phyloP scores from a whole-genome alignment of 208 protist species.

The Wallacemonas collosoma region DNA sequence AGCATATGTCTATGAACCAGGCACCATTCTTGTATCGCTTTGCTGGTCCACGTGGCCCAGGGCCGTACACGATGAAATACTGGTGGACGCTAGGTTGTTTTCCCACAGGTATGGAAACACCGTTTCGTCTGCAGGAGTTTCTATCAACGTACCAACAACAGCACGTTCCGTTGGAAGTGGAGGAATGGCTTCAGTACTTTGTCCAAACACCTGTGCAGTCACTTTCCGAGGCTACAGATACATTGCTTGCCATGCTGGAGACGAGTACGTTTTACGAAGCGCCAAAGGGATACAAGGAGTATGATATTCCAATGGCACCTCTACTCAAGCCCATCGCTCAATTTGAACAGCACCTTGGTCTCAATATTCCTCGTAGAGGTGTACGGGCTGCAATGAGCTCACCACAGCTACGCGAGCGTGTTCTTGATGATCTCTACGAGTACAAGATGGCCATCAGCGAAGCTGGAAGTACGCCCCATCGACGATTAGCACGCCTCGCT shows the following conservation, averaged over 20 bases:
- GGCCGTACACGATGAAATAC: constrained; percentile 91
- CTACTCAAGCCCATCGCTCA: constrained; percentile 46
- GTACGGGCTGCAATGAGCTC: constrained; percentile 51
- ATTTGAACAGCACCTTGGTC: constrained; percentile 58
- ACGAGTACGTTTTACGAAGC: constrained; percentile 34
- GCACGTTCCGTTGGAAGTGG: constrained; percentile 86
- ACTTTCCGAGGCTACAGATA: constrained; percentile 42
- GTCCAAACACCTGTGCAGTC: constrained; percentile 65
- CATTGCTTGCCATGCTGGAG: constrained; percentile 49
- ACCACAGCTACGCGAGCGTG: constrained; percentile 39
- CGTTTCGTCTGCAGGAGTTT: constrained; percentile 86
- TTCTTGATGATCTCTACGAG: constrained; percentile 82
- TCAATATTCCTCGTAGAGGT: constrained; percentile 60
- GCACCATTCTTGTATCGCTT: constrained; percentile 85
- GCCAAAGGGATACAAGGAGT: constrained; percentile 43
- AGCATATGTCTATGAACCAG: constrained; percentile 87
- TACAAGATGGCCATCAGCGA: constrained; percentile 50
- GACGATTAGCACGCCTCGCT: constrained; percentile 45
- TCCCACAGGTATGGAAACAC: constrained; percentile 76
- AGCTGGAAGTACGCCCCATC: constrained; percentile 78
- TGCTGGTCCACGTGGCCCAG: constrained; percentile 74
- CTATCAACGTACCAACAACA: constrained; percentile 75
- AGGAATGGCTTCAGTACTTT: constrained; percentile 86
- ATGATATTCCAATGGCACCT: constrained; percentile 32
- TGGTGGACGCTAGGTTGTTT: constrained; percentile 91